These are phyloP conservation scores for Dianthus caryophyllus DNA, from an alignment of 148 eudicot genomes.

Conservation along the genomic window DNA sequence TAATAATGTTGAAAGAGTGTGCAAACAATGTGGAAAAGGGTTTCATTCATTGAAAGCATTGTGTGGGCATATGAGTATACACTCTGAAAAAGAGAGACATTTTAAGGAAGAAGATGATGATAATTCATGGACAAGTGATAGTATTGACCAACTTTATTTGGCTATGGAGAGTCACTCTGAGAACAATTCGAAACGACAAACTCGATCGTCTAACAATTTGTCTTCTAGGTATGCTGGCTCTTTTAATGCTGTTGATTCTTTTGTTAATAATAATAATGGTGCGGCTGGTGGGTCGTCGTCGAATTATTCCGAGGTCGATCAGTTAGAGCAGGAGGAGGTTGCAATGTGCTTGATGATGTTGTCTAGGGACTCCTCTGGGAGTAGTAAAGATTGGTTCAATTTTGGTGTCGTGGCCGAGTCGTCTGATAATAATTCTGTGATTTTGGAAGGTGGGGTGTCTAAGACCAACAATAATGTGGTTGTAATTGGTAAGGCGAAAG, in stretches of 20 bases:
- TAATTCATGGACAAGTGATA: conserved; percentile 31
- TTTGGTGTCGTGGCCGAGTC: conserved; percentile 54
- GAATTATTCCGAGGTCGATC: conserved; percentile 62
- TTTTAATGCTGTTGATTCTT: conserved; percentile 7
- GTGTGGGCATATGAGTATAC: conserved; percentile 95
- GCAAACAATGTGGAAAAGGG: conserved; percentile 90
- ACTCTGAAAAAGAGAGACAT: conserved; percentile 55
- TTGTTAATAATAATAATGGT: not conserved
- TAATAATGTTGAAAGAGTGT: conserved; percentile 21
- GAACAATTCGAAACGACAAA: conserved; percentile 19
- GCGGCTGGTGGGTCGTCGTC: conserved; percentile 47
- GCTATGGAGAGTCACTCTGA: conserved; percentile 32
- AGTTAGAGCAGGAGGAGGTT: conserved; percentile 68
- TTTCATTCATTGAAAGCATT: conserved; percentile 82
- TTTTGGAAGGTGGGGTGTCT: conserved; percentile 58
- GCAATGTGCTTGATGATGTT: conserved; percentile 88
- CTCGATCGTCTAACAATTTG: conserved; percentile 34
- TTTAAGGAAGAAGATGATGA: conserved; percentile 33
- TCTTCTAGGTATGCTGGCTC: conserved; percentile 24
- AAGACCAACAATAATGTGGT: conserved; percentile 24
- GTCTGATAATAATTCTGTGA: conserved; percentile 69
- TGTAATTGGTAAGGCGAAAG: too few species aligned
- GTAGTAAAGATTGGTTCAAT: conserved; percentile 10
- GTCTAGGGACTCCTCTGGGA: conserved; percentile 51
- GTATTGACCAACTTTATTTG: conserved; percentile 25